phyloP scores from a whole-genome alignment of 257 asterid species.

The Cinchona pubescens region DNA sequence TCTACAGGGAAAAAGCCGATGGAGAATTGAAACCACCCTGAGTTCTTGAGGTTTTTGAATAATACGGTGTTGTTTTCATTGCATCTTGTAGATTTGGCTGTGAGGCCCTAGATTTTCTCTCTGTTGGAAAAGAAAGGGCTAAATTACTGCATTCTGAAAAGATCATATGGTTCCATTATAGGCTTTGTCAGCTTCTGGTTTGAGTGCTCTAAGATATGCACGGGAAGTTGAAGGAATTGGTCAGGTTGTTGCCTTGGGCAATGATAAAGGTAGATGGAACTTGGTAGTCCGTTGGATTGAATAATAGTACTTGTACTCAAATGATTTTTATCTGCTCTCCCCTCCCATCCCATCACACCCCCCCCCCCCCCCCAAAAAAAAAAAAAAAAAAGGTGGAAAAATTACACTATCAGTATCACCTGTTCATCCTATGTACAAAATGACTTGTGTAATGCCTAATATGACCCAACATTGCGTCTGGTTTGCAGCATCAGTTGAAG shows the following conservation, averaged over 20 bases:
- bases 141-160: background rate
- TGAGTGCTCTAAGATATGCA: constrained; percentile 91
- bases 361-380: no score
- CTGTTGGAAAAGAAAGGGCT: background rate
- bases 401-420: no score
- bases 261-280: constrained; percentile 61
- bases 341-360: no score
- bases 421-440: no score
- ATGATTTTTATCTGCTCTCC: no score
- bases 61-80: background rate
- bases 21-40: constrained; percentile 63
- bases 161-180: constrained; percentile 19
- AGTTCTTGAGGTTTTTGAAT: constrained; percentile 70
- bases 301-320: no score
- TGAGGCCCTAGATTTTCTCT: background rate
- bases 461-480: no score
- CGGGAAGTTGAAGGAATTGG: constrained; percentile 90
- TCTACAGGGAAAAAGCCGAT: constrained; percentile 41
- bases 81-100: background rate
- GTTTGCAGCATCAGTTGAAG: constrained; percentile 86
- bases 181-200: constrained; percentile 98
- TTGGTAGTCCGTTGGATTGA: background rate
- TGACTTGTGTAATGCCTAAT: no score
- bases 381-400: no score
- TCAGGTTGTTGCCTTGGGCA: constrained; percentile 91